phyloP scores from a whole-genome alignment of 1,139 yeast genomes.

The Pichia cactophila region DNA sequence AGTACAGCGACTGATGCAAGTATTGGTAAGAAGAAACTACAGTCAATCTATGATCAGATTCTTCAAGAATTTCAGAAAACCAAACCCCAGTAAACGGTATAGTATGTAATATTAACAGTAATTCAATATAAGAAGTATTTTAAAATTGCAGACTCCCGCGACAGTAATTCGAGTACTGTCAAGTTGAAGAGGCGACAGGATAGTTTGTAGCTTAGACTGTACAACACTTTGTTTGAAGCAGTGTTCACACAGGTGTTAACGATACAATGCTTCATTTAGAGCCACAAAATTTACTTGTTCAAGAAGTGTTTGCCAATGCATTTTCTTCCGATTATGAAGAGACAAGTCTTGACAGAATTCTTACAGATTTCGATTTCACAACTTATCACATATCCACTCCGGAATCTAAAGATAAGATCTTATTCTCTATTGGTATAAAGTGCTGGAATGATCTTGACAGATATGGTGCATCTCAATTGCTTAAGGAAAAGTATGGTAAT shows the following conservation, averaged over 20 bases:
- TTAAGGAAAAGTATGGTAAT: slow-evolving; percentile 36
- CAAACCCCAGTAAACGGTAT: not conserved
- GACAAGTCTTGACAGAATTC: slow-evolving; percentile 74
- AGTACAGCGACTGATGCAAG: not conserved
- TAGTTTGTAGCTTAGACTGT: too few species aligned
- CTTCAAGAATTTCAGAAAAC: not conserved
- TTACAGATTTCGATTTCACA: slow-evolving; percentile 93
- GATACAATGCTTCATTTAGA: slow-evolving; percentile 39
- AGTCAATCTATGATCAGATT: not conserved
- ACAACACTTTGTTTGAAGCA: not conserved
- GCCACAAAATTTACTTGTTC: slow-evolving; percentile 39
- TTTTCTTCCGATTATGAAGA: slow-evolving; percentile 33
- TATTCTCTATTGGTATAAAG: slow-evolving; percentile 65
- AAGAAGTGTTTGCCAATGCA: slow-evolving; percentile 38
- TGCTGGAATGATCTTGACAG: slow-evolving; percentile 67
- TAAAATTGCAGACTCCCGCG: too few species aligned
- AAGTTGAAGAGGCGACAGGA: too few species aligned
- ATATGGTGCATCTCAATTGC: slow-evolving; percentile 53
- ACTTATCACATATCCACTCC: slow-evolving; percentile 88
- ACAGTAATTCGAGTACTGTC: too few species aligned
- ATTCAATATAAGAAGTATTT: too few species aligned
- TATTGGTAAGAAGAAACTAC: not conserved
- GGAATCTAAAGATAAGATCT: slow-evolving; percentile 54
- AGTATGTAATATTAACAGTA: too few species aligned
- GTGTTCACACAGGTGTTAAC: not conserved